Conservation (phyloP, 306 rosid genomes). For the Cyamopsis tetragonoloba region DNA sequence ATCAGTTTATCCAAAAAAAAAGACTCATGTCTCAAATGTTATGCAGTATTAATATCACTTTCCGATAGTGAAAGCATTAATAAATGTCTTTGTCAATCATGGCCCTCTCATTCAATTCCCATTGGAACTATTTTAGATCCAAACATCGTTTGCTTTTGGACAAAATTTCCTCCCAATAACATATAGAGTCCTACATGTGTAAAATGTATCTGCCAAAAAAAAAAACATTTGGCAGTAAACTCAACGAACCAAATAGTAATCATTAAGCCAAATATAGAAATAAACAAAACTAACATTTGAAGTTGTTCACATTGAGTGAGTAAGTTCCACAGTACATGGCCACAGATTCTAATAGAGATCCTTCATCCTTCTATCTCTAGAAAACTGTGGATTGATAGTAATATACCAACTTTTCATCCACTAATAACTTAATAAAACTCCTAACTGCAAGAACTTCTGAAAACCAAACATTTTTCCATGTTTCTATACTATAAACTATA, state of each 20-base stretch:
- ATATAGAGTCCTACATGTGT: background rate
- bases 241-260: background rate
- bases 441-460: background rate
- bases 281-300: no score
- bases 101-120: constrained; percentile 1
- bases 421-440: constrained; percentile 10
- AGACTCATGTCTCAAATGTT: background rate
- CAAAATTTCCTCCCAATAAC: background rate
- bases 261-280: background rate
- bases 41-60: background rate
- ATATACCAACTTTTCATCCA: background rate
- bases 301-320: constrained; percentile 2
- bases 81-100: background rate
- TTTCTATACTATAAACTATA: constrained; percentile 19
- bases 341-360: constrained; percentile 6
- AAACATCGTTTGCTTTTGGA: background rate
- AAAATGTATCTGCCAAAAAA: background rate
- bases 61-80: background rate
- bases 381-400: background rate
- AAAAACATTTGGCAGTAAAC: background rate
- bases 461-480: constrained; percentile 20
- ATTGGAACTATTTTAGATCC: background rate
- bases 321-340: background rate
- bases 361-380: constrained; percentile 2
- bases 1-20: no score